A percentile compares a stretch with the other conserved stretches of the same genome.
Conservation (phyloP, 768 basidiomycete species). For the Astraeus odoratus region DNA sequence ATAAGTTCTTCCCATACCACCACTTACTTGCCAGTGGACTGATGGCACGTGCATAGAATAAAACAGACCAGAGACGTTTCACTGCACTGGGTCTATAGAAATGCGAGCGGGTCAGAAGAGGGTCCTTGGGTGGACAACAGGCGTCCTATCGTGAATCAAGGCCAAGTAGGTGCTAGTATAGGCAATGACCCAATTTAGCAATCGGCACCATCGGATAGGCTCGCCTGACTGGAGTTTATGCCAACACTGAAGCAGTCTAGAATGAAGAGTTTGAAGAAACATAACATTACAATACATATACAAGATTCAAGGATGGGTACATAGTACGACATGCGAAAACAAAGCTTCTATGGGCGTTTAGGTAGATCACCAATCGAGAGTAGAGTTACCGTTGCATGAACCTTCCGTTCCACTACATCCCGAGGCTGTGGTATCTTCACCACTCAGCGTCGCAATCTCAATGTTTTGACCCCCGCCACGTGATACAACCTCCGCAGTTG, state of each 20-base stretch:
- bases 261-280: too few species aligned
- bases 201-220: too few species aligned
- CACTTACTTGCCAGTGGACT: conserved; percentile 36
- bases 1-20: conserved; percentile 32
- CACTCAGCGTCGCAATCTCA: conserved; percentile 28
- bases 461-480: conserved; percentile 23
- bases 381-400: not conserved
- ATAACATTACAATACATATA: too few species aligned
- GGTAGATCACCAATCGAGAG: not conserved
- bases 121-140: conserved; percentile 2
- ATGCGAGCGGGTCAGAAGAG: not conserved
- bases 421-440: not conserved
- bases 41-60: conserved; percentile 16
- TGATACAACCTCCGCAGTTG: conserved; percentile 35
- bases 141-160: conserved; percentile 15
- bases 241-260: too few species aligned
- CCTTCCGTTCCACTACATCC: not conserved
- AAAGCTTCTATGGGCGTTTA: too few species aligned
- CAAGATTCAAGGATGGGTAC: too few species aligned
- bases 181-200: too few species aligned
- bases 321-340: too few species aligned
- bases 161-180: conserved; percentile 27
- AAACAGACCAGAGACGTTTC: conserved; percentile 18
- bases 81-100: conserved; percentile 15
- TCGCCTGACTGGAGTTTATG: too few species aligned